Base-by-base conservation (phyloP, 495 filamentous ascomycete genomes). In the Xylaria flabelliformis region DNA sequence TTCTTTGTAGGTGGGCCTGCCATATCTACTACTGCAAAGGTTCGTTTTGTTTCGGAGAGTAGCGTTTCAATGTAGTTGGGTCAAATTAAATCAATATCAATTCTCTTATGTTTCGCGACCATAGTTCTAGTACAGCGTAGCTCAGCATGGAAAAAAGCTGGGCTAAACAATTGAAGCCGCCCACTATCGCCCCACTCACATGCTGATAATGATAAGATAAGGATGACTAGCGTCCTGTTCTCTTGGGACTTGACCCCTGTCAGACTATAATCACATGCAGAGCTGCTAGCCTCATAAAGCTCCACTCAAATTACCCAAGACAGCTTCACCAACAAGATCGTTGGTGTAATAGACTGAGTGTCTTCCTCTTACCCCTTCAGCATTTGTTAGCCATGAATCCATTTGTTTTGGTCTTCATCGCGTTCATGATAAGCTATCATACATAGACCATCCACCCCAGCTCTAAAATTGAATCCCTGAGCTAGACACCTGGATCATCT, bases 1-100 rank as follows among this genome's bases (percentile, higher is more conserved):
- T 72, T 72, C 51, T 66, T 72, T 19, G 53, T 32, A n/a, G 61
- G 51, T 19, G 58, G 19, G 53, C 62, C 62, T 1, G 70, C 62
- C 70, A 72, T 72, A 7, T 50, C 34, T 39, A 3, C 39, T 42
- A 3, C 21, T 55, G 24, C 10, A 29, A 21, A n/a, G 9, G 0
- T 64, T 29, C 53, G 4, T 12, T 12, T 12, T 56, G 1, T 56
- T 6, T 56, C 26, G 24, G 17, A 3, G 12, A 7, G 4, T 56
- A 32, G 24, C 24, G 53, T 56, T 13, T 17, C 13, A 13, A 26
- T 26, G 26, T 29, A 29, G 26, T 32, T 17, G 12, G 24, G 26
- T 12, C 26, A 32, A 56, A 10, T 32, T 12, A 17, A 56, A 10
- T 32, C 26, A 17, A 56, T 44, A 6, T 48, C 42, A 8, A 26